These are phyloP conservation scores for Aspergillus persii DNA, from an alignment of 2,329 filamentous ascomycete genomes.

Conservation along the genomic window DNA sequence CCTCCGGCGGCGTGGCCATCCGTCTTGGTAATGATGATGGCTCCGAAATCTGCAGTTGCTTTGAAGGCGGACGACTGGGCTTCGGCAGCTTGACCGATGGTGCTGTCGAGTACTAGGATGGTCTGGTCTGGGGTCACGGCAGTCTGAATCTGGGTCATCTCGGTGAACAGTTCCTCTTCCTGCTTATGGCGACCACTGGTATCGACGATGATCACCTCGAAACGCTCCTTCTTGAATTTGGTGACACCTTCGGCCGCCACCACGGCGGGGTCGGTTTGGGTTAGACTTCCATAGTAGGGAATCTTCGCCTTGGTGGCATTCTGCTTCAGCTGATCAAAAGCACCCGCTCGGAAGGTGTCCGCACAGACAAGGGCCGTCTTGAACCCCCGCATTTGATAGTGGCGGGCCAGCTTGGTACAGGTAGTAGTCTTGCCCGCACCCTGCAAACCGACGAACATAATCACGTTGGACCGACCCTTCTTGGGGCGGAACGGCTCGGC, in stretches of 20 bases:
- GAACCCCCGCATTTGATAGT: slow-evolving; percentile 93
- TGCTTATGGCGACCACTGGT: slow-evolving; percentile 94
- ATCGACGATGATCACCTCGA: slow-evolving; percentile 98
- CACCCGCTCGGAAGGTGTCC: slow-evolving; percentile 96
- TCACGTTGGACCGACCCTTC: slow-evolving; percentile 93
- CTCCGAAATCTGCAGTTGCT: slow-evolving; percentile 91
- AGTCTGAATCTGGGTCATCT: slow-evolving; percentile 95
- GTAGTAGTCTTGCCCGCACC: slow-evolving; percentile 98
- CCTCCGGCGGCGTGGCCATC: slow-evolving; percentile 94
- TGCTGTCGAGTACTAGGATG: slow-evolving; percentile 96
- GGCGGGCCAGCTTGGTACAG: slow-evolving; percentile 92
- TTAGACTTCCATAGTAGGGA: slow-evolving; percentile 94
- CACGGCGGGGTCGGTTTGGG: slow-evolving; percentile 90
- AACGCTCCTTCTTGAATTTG: slow-evolving; percentile 98
- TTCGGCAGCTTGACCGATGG: slow-evolving; percentile 94
- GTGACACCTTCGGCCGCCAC: slow-evolving; percentile 95
- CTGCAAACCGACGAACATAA: slow-evolving; percentile 99
- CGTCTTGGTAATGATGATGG: slow-evolving; percentile 98
- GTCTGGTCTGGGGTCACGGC: slow-evolving; percentile 93
- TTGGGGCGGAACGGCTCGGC: slow-evolving; percentile 94
- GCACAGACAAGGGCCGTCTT: slow-evolving; percentile 92
- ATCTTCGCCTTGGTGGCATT: slow-evolving; percentile 99
- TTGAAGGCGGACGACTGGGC: slow-evolving; percentile 96
- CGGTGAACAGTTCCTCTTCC: slow-evolving; percentile 90
- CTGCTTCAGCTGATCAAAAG: slow-evolving; percentile 97